Percentiles rank a stretch among this genome's conserved stretches.
These are phyloP conservation scores for Epichloe hybrida DNA, from an alignment of 2,329 filamentous ascomycete species.

Conservation along the genomic window DNA sequence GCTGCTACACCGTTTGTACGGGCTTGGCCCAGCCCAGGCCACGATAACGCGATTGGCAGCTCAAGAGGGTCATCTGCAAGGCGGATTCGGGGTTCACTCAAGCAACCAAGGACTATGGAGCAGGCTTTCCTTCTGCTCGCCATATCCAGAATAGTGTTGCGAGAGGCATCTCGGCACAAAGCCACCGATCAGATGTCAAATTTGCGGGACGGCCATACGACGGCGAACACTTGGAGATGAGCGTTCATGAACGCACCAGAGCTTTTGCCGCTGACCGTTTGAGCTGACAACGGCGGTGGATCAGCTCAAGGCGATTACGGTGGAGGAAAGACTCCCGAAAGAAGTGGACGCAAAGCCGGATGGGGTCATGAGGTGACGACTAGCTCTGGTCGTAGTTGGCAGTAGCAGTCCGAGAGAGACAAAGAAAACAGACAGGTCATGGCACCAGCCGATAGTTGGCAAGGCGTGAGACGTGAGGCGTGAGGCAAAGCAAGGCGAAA, in stretches of 20 bases:
- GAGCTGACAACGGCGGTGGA: background rate
- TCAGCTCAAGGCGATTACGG: background rate
- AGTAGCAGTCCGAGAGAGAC: background rate
- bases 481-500: no score
- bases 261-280: background rate
- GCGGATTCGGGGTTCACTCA: background rate
- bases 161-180: background rate
- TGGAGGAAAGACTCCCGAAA: background rate
- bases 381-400: background rate
- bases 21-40: background rate
- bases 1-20: background rate
- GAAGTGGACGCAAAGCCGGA: no score
- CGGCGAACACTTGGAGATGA: background rate
- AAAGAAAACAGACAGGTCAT: background rate
- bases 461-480: background rate
- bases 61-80: background rate
- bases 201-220: background rate
- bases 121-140: background rate
- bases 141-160: background rate
- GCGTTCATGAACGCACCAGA: background rate
- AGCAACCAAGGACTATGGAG: background rate
- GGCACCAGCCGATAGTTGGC: background rate
- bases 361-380: background rate
- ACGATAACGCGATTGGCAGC: background rate
- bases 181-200: background rate